Conservation (phyloP, 805 yeast species). For the Starmerella apis region DNA sequence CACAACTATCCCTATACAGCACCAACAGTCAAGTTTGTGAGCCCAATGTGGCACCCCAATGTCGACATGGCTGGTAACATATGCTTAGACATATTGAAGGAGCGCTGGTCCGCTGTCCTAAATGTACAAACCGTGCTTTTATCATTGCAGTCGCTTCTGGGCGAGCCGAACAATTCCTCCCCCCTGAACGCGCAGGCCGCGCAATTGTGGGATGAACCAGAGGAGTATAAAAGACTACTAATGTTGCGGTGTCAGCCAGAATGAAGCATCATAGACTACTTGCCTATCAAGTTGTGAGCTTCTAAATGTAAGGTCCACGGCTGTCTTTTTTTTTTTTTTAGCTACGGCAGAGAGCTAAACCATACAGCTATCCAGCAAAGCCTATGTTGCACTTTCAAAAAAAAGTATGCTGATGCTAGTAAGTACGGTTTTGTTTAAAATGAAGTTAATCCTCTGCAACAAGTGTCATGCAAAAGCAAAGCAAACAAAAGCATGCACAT, state of each 20-base stretch:
- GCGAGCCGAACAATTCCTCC: conserved; percentile 51
- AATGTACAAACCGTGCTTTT: conserved; percentile 51
- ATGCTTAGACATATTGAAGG: conserved; percentile 53
- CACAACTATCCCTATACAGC: conserved; percentile 49
- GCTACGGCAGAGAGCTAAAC: too few species aligned
- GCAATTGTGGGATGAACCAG: conserved; percentile 42
- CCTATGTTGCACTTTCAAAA: too few species aligned
- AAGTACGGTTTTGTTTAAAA: too few species aligned
- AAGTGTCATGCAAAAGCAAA: too few species aligned
- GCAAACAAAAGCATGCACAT: too few species aligned
- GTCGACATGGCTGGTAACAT: conserved; percentile 56
- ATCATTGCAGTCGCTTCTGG: conserved; percentile 49
- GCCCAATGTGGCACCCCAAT: conserved; percentile 59
- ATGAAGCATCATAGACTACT: background rate
- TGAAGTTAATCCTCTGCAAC: too few species aligned
- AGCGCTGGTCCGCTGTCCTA: conserved; percentile 55
- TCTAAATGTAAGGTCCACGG: too few species aligned
- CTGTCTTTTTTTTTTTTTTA: too few species aligned
- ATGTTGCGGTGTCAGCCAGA: conserved; percentile 33
- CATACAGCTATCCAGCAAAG: too few species aligned
- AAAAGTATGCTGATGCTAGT: too few species aligned
- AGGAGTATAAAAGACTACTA: conserved; percentile 35
- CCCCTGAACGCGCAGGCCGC: conserved; percentile 51
- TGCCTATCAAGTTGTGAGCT: background rate
- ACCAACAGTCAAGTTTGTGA: conserved; percentile 45